A percentile compares a stretch with the other conserved stretches of the same genome.
phyloP scores from a whole-genome alignment of 163 green algal species.

The Coccomyxa subellipsoidea region DNA sequence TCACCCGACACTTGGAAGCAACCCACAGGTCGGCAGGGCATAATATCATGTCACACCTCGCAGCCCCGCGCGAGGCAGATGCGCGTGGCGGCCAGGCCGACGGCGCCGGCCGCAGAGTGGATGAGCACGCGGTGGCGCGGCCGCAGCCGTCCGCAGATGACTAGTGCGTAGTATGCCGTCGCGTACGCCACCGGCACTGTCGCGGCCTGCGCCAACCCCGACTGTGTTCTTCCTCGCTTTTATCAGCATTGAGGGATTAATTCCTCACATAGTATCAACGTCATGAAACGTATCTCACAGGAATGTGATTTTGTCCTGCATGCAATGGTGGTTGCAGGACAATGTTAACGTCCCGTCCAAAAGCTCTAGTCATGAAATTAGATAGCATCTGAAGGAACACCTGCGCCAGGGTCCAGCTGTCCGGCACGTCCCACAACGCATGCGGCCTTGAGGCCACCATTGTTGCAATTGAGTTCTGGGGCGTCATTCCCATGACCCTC shows the following conservation, averaged over 20 bases:
- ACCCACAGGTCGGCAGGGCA: too few relatives aligned
- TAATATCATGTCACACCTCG: too few relatives aligned
- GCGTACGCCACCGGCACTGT: slow-evolving; percentile 15
- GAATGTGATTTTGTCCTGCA: too few relatives aligned
- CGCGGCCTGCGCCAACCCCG: slow-evolving; percentile 9
- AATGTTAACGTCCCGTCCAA: too few relatives aligned
- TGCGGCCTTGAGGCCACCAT: neutral
- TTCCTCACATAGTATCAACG: too few relatives aligned
- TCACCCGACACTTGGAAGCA: too few relatives aligned
- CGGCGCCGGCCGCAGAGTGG: slow-evolving; percentile 15
- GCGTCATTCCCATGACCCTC: slow-evolving; percentile 10
- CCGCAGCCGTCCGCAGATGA: slow-evolving; percentile 8
- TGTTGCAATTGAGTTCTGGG: slow-evolving; percentile 7
- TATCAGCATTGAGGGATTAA: too few relatives aligned
- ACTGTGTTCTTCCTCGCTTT: too few relatives aligned
- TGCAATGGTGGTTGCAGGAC: too few relatives aligned
- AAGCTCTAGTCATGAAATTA: too few relatives aligned
- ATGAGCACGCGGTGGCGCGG: slow-evolving; percentile 12
- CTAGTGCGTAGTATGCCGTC: slow-evolving; percentile 11
- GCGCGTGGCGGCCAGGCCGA: slow-evolving; percentile 17
- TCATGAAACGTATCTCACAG: too few relatives aligned
- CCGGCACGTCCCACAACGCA: slow-evolving; percentile 12
- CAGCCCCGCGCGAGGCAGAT: slow-evolving; percentile 12
- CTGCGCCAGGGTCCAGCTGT: slow-evolving; percentile 12
- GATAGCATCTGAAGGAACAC: too few relatives aligned